Base-by-base conservation (phyloP, 1,139 yeast genomes). In the Pichia sp. region DNA sequence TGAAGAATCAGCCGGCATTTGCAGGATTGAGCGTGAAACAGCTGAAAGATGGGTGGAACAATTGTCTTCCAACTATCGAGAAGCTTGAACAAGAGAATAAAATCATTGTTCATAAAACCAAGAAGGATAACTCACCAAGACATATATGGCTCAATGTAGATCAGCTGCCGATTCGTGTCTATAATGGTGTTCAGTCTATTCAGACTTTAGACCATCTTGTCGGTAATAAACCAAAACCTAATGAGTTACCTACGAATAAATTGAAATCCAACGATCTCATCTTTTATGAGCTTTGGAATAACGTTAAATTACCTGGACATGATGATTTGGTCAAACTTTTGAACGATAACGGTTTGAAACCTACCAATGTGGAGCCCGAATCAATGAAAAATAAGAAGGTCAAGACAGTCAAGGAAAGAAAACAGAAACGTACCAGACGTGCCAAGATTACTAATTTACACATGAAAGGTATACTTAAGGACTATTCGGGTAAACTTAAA, bases 311-410 rank as follows among this genome's bases (percentile, higher is more conserved):
- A 33, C 98, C 98, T 3, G 82, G 82, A 32, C 78, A 82, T 27
- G 83, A 85, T 46, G 88, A 82, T 48, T 69, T 94, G 53, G 95
- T 95, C 38, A 79, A 81, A 45, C 78, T 81, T 46, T 72, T 94
- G 52, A 75, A 84, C 48, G 88, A 81, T 54, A 81, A 86, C 50
- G 94, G 96, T 29, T 75, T 92, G 62, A 94, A 90, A 63, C 98
- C 98, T 5, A 90, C 98, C 0, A 86, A 95, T 55, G 95, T 92
- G 16, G 98, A 94, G 61, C 98, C 98, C n/a, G 86, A 86, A 38
- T 77, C 86, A 34, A 67, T 85, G 47, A 83, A 83, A 63, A 81
- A 79, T 60, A 79, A 77, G 53, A 64, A 61, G 38, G 60, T 56
- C 4, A 59, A 64, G 26, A 59, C 64, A 9, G 77, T 76, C 10